Base-by-base conservation (phyloP, 345 rosid species). In the Chamaenerion angustifolium region DNA sequence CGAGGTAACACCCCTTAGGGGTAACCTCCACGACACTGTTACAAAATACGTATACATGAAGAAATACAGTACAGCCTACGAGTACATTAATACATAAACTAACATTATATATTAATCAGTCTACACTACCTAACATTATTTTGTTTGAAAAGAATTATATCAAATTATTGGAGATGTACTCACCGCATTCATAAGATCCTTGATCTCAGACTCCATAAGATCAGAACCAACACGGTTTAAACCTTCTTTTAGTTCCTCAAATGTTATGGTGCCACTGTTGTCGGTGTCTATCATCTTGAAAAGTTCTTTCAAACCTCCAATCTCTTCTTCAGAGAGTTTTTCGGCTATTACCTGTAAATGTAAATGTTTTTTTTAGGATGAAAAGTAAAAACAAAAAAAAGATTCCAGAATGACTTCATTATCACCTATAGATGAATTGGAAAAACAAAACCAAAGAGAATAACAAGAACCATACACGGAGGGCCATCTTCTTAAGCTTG, bases 281-380 rank as follows among this genome's bases (percentile, higher is more conserved):
- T 92, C 98, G 3, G 98, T 83, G 48, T 90, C 95, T 59, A 90
- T 78, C 96, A 86, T 86, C 56, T 82, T 90, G 64, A 92, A 92
- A 64, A 92, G 48, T 74, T 92, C 98, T 65, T 74, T 92, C 60
- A 92, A 65, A 27, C 98, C 98, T 57, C 95, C 96, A 48, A 87
- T 92, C 55, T 92, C 98, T 78, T 92, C 98, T 63, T 92, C 98
- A 0, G 98, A 92, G 53, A 87, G 89, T 59, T 86, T 82, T 74
- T 92, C 98, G 56, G 98, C 98, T 42, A 92, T 92, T 16, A 92
- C 98, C 98, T 90, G 48, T 40, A 49, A 41, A 11, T 16, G 37
- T 31, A 31, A 31, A 31, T 31, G 37, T 4, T 31, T 31, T 0
- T 3, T 31, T 31, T 7, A 31, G 37, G 4, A 21, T 21, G 25